Base-by-base conservation (phyloP, 495 filamentous ascomycete species). In the Trichocladium uniseriatum region DNA sequence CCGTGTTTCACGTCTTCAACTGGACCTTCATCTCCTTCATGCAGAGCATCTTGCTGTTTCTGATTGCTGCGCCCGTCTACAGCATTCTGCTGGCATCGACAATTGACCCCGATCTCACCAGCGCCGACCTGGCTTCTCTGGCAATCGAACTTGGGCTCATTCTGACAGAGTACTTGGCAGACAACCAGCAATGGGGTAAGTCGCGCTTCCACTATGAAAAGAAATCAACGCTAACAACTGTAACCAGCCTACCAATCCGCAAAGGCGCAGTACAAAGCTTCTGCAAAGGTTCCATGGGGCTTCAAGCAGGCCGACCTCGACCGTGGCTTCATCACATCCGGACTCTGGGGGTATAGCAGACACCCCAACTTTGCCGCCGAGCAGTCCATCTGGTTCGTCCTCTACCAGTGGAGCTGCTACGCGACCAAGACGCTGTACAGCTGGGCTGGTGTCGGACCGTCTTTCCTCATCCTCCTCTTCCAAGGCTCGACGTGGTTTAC, bases 321-420 rank as follows among this genome's bases (percentile, higher is more conserved):
- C 56, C 82, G 94, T 38, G 94, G 94, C 38, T 99, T 99, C 64
- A 76, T 86, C 40, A 83, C 88, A 31, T 80, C 74, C 2, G 94
- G 94, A 0, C 72, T 99, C 18, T 99, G 84, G 83, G 82, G 81
- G 0, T 87, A 78, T 61, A 86, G 80, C 49, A 80, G 94, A 8
- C 94, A 99, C 65, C 94, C 94, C 34, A 97, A 97, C 68, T 97
- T 96, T 60, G 79, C 83, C 22, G 85, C 87, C 34, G 94, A 99
- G 66, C 91, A 97, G 69, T 76, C 82, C 22, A 80, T 97, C 61
- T 99, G 94, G 94, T 66, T 94, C 31, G 61, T 77, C 21, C 61
- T 96, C 48, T 97, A 97, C 63, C 74, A 84, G 49, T 99, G 92
- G 92, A 77, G 75, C 52, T 88, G 83, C 67, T 87, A 73, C 62